Percentiles rank a stretch among this genome's conserved stretches.
Evolutionary conservation across 139 green algal species (phyloP).

Genomic region (Volvox africanus): DNA sequence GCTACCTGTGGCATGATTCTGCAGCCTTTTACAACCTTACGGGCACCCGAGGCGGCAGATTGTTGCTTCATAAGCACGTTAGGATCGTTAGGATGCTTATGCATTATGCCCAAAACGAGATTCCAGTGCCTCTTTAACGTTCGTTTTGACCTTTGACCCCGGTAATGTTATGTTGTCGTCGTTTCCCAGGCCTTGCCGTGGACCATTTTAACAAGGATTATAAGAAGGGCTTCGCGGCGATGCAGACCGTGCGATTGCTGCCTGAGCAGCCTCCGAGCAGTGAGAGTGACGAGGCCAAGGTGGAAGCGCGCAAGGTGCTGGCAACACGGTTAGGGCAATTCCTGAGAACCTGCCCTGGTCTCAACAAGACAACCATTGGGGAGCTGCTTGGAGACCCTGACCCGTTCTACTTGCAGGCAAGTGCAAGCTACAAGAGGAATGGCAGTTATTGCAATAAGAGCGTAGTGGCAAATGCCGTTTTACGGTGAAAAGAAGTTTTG

Average conservation of each 20-base stretch:
- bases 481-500: too few species aligned
- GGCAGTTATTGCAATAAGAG: too few species aligned
- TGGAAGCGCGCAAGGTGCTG: constrained; percentile 47
- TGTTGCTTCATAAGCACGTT: too few species aligned
- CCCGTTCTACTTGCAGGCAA: constrained; percentile 81
- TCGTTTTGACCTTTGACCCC: too few species aligned
- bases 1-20: too few species aligned
- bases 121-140: too few species aligned
- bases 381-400: constrained; percentile 94
- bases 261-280: constrained; percentile 52
- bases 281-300: neutral
- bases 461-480: too few species aligned
- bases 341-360: constrained; percentile 86
- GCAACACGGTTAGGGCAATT: constrained; percentile 83
- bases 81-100: too few species aligned
- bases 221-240: constrained; percentile 95
- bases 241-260: constrained; percentile 87
- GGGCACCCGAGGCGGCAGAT: too few species aligned
- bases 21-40: too few species aligned
- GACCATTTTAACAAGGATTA: constrained; percentile 98
- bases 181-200: constrained; percentile 75
- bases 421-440: neutral
- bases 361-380: constrained; percentile 90
- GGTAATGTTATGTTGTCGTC: too few species aligned
- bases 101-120: too few species aligned